Evolutionary conservation across 495 filamentous ascomycete species (phyloP), one percentile per base, ranked within the genome.

Genomic region (Annulohypoxylon nitens): DNA sequence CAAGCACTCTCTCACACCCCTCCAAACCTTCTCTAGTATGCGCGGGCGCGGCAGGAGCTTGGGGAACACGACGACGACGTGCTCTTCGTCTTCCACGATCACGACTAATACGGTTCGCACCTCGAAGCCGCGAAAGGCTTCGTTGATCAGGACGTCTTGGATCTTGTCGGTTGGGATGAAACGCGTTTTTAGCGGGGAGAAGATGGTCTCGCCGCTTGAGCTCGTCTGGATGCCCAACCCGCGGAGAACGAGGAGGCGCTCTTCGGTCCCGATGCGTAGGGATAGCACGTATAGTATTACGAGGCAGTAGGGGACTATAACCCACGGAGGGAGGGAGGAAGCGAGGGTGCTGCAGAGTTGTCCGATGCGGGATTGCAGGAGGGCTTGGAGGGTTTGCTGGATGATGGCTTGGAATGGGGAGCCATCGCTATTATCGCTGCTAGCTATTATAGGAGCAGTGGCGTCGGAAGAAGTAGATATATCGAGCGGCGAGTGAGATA

Each of bases 101-200:
- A 98, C 92, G 9, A 91, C 89, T 12, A 99, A 83, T 80, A 97
- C 97, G 78, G 93, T 97, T 61, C 91, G 84, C 54, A 98, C 95
- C 80, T 94, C 93, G 78, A 97, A 97, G 45, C 96, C 95, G 67
- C 88, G 89, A 82, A 98, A 98, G 36, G 95, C 96, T 80, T 99
- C 96, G 80, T 98, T 93, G 51, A 99, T 92, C 64, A 97, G 87
- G 64, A 98, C 91, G 81, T 98, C 96, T 62, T 92, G 91, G 45
- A 98, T 97, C 77, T 92, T 89, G 2, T 90, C 92, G 0, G 96
- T 97, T 4, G 97, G 96, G 34, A 99, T 98, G 78, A 98, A 99
- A 65, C 95, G 84, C 61, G 94, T 94, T 12, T n/a, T 87, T 81
- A 54, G 61, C 34, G 12, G n/a, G 26, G 34, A n/a, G 48, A 94